Percentiles rank a stretch among this genome's conserved stretches.
phyloP scores from a whole-genome alignment of 1,139 yeast genomes.

The Blastobotrys buckinghamii region DNA sequence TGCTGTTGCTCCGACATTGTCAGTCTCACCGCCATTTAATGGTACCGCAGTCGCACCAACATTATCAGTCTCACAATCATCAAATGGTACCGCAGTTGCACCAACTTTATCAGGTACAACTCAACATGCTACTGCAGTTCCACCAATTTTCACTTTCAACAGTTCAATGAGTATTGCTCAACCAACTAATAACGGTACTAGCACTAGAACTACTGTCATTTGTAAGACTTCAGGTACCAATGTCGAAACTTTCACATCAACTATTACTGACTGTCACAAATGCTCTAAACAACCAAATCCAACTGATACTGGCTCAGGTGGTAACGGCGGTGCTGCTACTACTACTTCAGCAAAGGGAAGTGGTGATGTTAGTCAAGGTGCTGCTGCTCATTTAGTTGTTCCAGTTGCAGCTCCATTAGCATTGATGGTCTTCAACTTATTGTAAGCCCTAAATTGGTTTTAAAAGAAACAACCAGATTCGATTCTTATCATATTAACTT shows the following conservation, averaged over 20 bases:
- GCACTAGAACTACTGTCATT: background rate
- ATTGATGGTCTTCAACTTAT: background rate
- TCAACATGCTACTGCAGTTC: background rate
- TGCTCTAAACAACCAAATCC: background rate
- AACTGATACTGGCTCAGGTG: background rate
- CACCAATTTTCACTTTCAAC: background rate
- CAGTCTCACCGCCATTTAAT: background rate
- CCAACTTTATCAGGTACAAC: background rate
- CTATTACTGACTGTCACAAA: background rate
- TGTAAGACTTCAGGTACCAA: background rate
- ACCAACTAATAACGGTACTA: background rate
- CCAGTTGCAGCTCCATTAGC: slow-evolving; percentile 1
- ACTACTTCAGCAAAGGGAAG: background rate
- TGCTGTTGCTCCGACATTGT: background rate
- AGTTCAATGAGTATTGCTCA: background rate
- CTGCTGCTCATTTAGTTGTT: background rate
- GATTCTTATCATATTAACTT: no score
- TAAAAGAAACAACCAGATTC: no score
- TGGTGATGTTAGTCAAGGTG: background rate
- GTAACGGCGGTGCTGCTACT: background rate
- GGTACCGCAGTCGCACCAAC: background rate
- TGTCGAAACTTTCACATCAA: background rate
- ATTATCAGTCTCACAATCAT: background rate
- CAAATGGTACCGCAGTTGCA: background rate
- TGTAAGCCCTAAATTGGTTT: background rate